phyloP scores from a whole-genome alignment of 352 stramenopile species.

The Phytophthora brassicae region DNA sequence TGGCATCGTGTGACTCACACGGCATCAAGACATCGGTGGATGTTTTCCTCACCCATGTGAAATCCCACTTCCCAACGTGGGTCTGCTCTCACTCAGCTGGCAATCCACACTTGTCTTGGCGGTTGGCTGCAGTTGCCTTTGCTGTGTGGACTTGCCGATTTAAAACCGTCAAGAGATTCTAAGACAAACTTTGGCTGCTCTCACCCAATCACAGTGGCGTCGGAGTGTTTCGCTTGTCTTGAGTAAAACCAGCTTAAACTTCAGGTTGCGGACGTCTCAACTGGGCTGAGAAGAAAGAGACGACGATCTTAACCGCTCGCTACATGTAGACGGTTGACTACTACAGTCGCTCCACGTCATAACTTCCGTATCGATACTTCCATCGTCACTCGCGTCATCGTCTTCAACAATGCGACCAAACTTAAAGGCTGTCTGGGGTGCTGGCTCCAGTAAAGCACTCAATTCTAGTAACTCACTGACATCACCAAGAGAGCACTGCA shows the following conservation, averaged over 20 bases:
- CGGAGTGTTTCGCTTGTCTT: background rate
- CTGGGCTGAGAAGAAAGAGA: slow-evolving; percentile 4
- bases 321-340: background rate
- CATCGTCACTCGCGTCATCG: slow-evolving; percentile 1
- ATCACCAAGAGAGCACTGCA: background rate
- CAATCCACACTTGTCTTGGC: too few species aligned
- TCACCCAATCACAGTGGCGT: too few species aligned
- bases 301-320: background rate
- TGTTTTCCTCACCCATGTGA: too few species aligned
- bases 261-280: background rate
- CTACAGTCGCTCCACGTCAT: slow-evolving; percentile 12
- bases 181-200: background rate
- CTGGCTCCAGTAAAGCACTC: background rate
- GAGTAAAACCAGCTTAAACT: background rate
- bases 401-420: background rate
- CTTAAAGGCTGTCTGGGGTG: background rate
- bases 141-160: too few species aligned
- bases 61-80: too few species aligned
- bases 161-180: background rate
- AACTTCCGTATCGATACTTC: slow-evolving; percentile 3
- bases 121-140: too few species aligned
- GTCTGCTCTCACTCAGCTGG: background rate
- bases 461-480: background rate
- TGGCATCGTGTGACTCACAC: too few species aligned
- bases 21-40: too few species aligned